Evolutionary conservation across 2,329 filamentous ascomycete species (phyloP).

Genomic region (Raffaelea arxii): DNA sequence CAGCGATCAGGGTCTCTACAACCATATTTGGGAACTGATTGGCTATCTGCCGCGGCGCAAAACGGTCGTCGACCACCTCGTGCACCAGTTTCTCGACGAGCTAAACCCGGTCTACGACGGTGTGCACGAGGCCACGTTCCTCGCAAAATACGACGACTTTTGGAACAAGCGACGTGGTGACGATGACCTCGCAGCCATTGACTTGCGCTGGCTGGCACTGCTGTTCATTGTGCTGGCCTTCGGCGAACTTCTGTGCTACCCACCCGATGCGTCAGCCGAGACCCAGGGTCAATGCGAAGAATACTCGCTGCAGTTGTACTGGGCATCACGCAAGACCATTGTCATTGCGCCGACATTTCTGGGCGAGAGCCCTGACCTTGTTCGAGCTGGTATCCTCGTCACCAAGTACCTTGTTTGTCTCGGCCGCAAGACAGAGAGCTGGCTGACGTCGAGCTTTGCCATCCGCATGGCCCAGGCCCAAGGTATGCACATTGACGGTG

Average conservation of each 20-base stretch:
- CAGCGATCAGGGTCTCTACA: constrained; percentile 11
- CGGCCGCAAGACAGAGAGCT: constrained; percentile 26
- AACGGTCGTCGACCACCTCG: constrained; percentile 24
- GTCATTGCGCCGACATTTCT: constrained; percentile 31
- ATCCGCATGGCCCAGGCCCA: constrained; percentile 32
- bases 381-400: constrained; percentile 28
- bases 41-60: constrained; percentile 27
- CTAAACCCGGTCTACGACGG: constrained; percentile 27
- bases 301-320: constrained; percentile 29
- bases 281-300: constrained; percentile 26
- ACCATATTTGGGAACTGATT: constrained; percentile 30
- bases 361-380: constrained; percentile 29
- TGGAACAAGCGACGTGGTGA: constrained; percentile 28
- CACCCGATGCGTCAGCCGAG: not conserved
- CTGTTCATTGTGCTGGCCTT: constrained; percentile 30
- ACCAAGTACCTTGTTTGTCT: constrained; percentile 29
- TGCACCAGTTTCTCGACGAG: constrained; percentile 23
- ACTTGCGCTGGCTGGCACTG: constrained; percentile 30
- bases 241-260: constrained; percentile 25
- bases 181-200: constrained; percentile 28
- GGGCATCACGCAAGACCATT: constrained; percentile 27
- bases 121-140: constrained; percentile 24
- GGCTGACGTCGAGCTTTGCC: constrained; percentile 31
- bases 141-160: constrained; percentile 25
- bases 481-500: constrained; percentile 32